These are phyloP conservation scores for Nakazawaea ambrosiae DNA, from an alignment of 805 yeast species.

Conservation along the genomic window DNA sequence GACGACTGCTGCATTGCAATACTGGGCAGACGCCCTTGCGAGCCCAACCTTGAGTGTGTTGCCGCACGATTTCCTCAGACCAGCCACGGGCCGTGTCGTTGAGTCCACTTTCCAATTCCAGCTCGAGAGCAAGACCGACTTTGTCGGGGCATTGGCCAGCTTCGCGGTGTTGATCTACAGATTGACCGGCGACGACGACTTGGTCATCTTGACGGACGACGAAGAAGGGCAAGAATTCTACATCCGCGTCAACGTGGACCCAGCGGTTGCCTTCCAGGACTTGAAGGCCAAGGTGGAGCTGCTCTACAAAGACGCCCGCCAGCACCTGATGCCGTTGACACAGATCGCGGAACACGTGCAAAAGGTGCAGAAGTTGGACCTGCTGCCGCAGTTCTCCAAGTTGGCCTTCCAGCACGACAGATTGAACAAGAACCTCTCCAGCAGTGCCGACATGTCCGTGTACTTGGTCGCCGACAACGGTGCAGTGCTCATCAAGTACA, in stretches of 20 bases:
- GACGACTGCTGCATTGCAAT: slow-evolving; percentile 15
- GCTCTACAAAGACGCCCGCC: slow-evolving; percentile 28
- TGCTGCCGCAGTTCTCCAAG: slow-evolving; percentile 58
- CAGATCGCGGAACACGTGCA: slow-evolving; percentile 50
- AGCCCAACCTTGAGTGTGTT: slow-evolving; percentile 81
- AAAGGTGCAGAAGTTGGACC: slow-evolving; percentile 40
- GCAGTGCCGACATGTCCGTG: slow-evolving; percentile 53
- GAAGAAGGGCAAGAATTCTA: slow-evolving; percentile 43
- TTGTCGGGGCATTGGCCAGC: slow-evolving; percentile 52
- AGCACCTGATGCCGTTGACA: slow-evolving; percentile 40
- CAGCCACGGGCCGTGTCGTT: slow-evolving; percentile 58
- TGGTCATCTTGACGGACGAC: slow-evolving; percentile 71
- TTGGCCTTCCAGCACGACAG: slow-evolving; percentile 46
- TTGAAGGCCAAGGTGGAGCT: slow-evolving; percentile 39
- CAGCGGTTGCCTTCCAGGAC: slow-evolving; percentile 45
- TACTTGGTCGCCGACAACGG: slow-evolving; percentile 30
- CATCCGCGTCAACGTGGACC: slow-evolving; percentile 54
- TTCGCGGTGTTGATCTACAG: slow-evolving; percentile 70
- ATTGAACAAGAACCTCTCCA: slow-evolving; percentile 32
- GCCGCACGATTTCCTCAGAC: slow-evolving; percentile 83
- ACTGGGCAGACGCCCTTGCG: slow-evolving; percentile 62
- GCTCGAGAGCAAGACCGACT: slow-evolving; percentile 21
- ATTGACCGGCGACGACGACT: slow-evolving; percentile 90
- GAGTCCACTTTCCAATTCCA: slow-evolving; percentile 48
- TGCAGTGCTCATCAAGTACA: slow-evolving; percentile 50